Evolutionary conservation across 2,329 filamentous ascomycete genomes (phyloP).

Genomic region (Alternaria conjuncta): DNA sequence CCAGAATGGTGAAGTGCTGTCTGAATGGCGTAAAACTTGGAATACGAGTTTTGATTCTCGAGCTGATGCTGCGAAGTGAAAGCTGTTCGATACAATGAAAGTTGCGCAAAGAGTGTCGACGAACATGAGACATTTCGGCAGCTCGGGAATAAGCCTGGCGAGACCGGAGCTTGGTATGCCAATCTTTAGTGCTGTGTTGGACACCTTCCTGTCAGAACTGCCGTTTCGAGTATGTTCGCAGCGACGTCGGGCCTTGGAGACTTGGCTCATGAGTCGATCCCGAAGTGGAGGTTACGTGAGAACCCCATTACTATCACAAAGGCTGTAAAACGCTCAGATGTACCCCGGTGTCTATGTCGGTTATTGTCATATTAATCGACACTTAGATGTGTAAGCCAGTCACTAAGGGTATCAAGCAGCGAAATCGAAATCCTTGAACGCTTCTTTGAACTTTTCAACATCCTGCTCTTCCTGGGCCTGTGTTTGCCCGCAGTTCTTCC

Average conservation of each 20-base stretch:
- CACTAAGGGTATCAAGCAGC: conserved; percentile 50
- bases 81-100: neutral
- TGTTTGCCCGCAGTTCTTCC: conserved; percentile 83
- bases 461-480: conserved; percentile 80
- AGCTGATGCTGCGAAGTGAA: neutral
- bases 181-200: conserved; percentile 46
- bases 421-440: conserved; percentile 89
- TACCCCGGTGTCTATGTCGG: neutral
- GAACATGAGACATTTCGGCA: neutral
- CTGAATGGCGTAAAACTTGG: conserved; percentile 2
- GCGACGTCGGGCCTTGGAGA: conserved; percentile 14
- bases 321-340: neutral
- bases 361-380: neutral
- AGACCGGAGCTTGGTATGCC: conserved; percentile 39
- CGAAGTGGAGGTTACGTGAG: neutral
- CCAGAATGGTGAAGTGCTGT: conserved; percentile 12
- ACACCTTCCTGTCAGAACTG: conserved; percentile 26
- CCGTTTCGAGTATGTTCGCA: conserved; percentile 35
- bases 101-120: neutral
- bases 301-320: neutral
- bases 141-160: conserved; percentile 27
- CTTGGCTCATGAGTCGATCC: conserved; percentile 15
- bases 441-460: conserved; percentile 77
- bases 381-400: neutral
- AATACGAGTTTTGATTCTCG: neutral